These are phyloP conservation scores for Nematodospora anomalae DNA, from an alignment of 1,139 yeast genomes.

Conservation along the genomic window DNA sequence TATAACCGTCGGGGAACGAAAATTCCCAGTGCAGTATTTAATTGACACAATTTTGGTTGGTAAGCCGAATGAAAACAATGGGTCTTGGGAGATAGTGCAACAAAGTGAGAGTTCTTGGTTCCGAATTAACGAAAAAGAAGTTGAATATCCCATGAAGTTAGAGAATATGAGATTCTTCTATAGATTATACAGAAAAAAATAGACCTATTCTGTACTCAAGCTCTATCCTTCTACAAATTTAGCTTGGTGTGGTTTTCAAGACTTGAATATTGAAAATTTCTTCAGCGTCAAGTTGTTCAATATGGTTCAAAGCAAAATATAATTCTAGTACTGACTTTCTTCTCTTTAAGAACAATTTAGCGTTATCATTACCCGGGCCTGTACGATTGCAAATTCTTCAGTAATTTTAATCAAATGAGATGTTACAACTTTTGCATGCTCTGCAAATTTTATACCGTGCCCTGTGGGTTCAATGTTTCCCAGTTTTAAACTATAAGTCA, in stretches of 20 bases:
- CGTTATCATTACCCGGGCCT: constrained; percentile 5
- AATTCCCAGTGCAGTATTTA: constrained; percentile 79
- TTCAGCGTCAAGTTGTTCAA: constrained; percentile 9
- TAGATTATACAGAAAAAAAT: constrained; percentile 62
- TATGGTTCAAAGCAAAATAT: constrained; percentile 15
- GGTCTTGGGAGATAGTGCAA: constrained; percentile 66
- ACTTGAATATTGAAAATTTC: constrained; percentile 12
- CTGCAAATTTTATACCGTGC: constrained; percentile 28
- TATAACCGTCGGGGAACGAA: constrained; percentile 70
- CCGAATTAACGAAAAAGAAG: constrained; percentile 53
- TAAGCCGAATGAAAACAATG: constrained; percentile 45
- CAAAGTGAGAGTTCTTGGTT: constrained; percentile 83
- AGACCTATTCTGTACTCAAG: constrained; percentile 5
- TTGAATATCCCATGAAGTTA: constrained; percentile 66
- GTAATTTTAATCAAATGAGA: constrained; percentile 23
- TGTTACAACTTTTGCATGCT: constrained; percentile 21
- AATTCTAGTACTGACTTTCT: constrained; percentile 16
- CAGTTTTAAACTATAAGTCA: constrained; percentile 25
- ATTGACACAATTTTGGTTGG: constrained; percentile 72
- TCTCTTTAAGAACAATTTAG: constrained; percentile 10
- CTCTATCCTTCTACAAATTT: constrained; percentile 15
- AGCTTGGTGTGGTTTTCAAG: constrained; percentile 13
- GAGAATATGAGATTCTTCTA: constrained; percentile 88
- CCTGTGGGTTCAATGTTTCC: constrained; percentile 22
- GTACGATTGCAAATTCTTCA: constrained; percentile 21